These are phyloP conservation scores for Kalanchoe fedtschenkoi DNA, from an alignment of 164 flowering plant species.

Conservation along the genomic window DNA sequence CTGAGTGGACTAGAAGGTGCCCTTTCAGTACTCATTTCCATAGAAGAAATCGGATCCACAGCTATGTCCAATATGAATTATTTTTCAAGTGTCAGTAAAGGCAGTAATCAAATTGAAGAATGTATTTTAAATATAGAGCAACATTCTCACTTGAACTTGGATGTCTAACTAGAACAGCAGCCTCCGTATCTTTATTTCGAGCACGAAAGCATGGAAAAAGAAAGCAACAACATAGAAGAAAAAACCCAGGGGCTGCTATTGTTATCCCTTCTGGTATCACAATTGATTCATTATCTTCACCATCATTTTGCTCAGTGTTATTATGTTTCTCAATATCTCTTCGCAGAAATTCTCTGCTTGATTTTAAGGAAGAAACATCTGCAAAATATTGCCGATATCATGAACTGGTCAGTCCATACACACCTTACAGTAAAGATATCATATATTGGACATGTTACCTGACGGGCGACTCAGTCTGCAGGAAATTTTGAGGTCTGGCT, in stretches of 20 bases:
- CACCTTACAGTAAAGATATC: neutral
- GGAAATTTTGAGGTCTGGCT: neutral
- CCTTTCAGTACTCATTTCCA: slow-evolving; percentile 8
- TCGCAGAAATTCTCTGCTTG: neutral
- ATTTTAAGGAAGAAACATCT: neutral
- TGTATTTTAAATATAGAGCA: neutral
- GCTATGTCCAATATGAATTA: neutral
- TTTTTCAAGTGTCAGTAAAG: neutral
- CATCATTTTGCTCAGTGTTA: neutral
- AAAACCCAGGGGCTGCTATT: neutral
- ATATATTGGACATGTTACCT: neutral
- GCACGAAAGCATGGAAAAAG: slow-evolving; percentile 6
- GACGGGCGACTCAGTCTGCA: neutral
- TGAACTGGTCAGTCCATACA: neutral
- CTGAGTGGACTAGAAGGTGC: slow-evolving; percentile 14
- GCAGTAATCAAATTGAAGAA: neutral
- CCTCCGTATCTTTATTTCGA: slow-evolving; percentile 4
- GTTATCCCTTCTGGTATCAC: neutral
- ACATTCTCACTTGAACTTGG: slow-evolving; percentile 3
- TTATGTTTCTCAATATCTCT: neutral
- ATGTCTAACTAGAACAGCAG: slow-evolving; percentile 4
- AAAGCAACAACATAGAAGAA: neutral
- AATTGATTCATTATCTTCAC: neutral
- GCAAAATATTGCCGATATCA: neutral
- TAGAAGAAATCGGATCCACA: slow-evolving; percentile 1